Evolutionary conservation across 176 grass and related monocot genomes (phyloP), one percentile per base, ranked within the genome.

Genomic region (Oryza rufipogon): DNA sequence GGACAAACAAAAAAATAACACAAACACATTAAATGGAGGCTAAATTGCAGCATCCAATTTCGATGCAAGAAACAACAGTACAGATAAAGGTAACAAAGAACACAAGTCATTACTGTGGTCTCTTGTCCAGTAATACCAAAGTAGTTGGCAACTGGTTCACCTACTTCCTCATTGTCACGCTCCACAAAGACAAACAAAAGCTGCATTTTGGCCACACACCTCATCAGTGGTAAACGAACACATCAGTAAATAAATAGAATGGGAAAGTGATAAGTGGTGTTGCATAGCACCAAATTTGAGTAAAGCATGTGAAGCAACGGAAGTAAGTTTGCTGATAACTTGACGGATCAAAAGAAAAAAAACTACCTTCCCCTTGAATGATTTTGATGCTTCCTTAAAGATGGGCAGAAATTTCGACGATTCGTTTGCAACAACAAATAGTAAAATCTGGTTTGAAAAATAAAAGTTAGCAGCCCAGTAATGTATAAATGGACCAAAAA

Each of bases 111-210:
- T 82, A 96, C 91, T 44, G 94, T 91, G 71, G 93, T 92, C 49
- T 85, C 83, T 51, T 94, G 45, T 85, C 88, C 91, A 84, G 89
- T 87, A 44, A 94, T 83, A 69, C 93, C 96, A 44, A 99, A 99
- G 91, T 99, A 96, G 60, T 92, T 87, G 67, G 89, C 92, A 81
- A 99, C 91, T 79, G 91, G 96, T 85, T 90, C 91, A 38, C 96
- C 96, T 84, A 96, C 77, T 77, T 99, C 88, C 74, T 93, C 86
- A 47, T 91, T 81, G 72, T 99, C 93, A 61, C 88, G 87, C 76
- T 93, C 96, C 89, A 99, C 96, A 77, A 72, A 96, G 26, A 99
- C 81, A 94, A 99, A 99, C 72, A 99, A 84, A 47, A 99, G 78
- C 96, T 97, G 81, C 89, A 90, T 28, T 74, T 28, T 44, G 71